Evolutionary conservation across 768 basidiomycete species (phyloP), one percentile per base, ranked within the genome.

Genomic region (Hypsizygus marmoreus): DNA sequence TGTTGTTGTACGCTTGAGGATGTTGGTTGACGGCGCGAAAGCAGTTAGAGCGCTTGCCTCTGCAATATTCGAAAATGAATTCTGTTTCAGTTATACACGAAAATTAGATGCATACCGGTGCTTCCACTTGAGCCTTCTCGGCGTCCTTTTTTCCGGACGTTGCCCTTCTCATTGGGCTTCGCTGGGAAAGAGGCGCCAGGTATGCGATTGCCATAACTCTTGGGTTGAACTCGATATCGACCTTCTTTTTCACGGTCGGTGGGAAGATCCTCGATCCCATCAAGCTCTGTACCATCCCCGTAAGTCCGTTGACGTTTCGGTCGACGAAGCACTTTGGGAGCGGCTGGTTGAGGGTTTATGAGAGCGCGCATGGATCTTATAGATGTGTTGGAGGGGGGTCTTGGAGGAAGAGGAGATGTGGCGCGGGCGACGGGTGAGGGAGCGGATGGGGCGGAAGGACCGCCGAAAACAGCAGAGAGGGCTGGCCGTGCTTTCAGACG

Each of bases 261-360:
- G 6, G 84, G 84, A 31, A 95, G 76, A 63, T 97, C 94, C 20
- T 95, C 94, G 47, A 97, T 78, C 3, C 66, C 82, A 57, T 97
- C 94, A 41, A 97, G 70, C 63, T 95, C 94, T 8, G 91, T 93
- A 11, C 94, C 94, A 58, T 92, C 88, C 4, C 90, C 90, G 57
- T 86, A 93, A 11, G 80, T 80, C 41, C 81, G 75, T 50, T 76
- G 77, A 29, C 88, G 85, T 66, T 91, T 93, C 10, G 90, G 90
- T 54, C 82, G 75, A 42, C 84, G 80, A 19, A 93, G 68, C 10
- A 91, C 65, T 66, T 84, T 89, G 5, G 86, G 80, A 25, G 71
- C 74, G 2, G 78, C 58, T 25, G 76, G 72, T 28, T 63, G 69
- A 35, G 72, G 66, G 51, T 64, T 68, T 31, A 59, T 71, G 52